A percentile compares a stretch with the other conserved stretches of the same genome.
phyloP scores from a whole-genome alignment of 2,329 filamentous ascomycete species.

The Plenodomus biglobosus region DNA sequence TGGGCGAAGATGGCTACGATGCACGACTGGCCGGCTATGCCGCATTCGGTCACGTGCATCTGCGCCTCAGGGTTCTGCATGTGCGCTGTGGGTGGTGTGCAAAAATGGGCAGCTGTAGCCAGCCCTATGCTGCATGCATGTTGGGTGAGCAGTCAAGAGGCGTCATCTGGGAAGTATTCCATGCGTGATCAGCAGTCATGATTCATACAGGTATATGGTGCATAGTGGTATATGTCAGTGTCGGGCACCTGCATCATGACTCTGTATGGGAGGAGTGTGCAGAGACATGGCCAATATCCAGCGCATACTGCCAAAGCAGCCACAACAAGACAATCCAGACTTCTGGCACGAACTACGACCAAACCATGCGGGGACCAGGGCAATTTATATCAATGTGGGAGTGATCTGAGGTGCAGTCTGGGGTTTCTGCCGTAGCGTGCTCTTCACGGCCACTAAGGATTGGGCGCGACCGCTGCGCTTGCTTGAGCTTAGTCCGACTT shows the following conservation, averaged over 20 bases:
- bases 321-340: not conserved
- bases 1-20: not conserved
- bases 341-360: not conserved
- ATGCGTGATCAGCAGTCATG: not conserved
- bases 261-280: not conserved
- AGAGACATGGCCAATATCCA: no score
- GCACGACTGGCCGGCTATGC: not conserved
- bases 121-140: not conserved
- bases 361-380: not conserved
- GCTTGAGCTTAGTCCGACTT: slow-evolving; percentile 10
- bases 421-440: not conserved
- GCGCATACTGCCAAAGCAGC: not conserved
- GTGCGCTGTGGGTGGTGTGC: not conserved
- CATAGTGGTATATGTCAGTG: not conserved
- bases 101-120: not conserved
- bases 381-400: not conserved
- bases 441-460: not conserved
- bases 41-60: not conserved
- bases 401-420: not conserved
- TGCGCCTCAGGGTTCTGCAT: not conserved
- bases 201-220: no score
- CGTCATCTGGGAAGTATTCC: not conserved
- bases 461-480: slow-evolving; percentile 3
- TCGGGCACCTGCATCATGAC: not conserved
- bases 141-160: not conserved